phyloP scores from a whole-genome alignment of 2,329 filamentous ascomycete species.

The Aspergillus fischeri region DNA sequence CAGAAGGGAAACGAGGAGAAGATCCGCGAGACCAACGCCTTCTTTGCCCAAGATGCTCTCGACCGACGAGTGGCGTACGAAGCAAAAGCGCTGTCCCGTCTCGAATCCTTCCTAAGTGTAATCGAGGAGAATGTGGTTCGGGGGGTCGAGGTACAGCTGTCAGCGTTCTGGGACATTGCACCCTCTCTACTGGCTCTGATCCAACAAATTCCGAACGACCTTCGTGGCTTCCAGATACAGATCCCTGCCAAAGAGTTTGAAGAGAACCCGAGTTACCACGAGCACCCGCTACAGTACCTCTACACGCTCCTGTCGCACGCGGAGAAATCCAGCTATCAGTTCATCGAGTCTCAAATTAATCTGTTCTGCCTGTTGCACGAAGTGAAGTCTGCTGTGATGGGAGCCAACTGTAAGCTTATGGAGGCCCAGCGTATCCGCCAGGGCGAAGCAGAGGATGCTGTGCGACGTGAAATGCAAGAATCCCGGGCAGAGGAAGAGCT shows the following conservation, averaged over 20 bases:
- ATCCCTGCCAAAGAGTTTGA: slow-evolving; percentile 75
- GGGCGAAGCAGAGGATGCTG: slow-evolving; percentile 41
- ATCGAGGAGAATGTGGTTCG: slow-evolving; percentile 81
- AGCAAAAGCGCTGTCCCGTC: slow-evolving; percentile 66
- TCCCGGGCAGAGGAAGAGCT: slow-evolving; percentile 65
- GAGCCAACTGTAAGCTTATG: slow-evolving; percentile 62
- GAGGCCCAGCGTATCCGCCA: slow-evolving; percentile 59
- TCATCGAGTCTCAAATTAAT: slow-evolving; percentile 92
- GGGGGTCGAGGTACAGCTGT: slow-evolving; percentile 86
- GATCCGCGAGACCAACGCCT: slow-evolving; percentile 69
- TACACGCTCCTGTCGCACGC: slow-evolving; percentile 80
- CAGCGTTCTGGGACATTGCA: slow-evolving; percentile 96
- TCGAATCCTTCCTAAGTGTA: slow-evolving; percentile 70
- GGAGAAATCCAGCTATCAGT: slow-evolving; percentile 91
- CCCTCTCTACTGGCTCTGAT: slow-evolving; percentile 74
- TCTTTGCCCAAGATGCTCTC: slow-evolving; percentile 74
- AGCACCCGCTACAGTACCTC: slow-evolving; percentile 84
- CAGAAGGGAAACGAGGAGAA: slow-evolving; percentile 72
- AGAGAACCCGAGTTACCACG: slow-evolving; percentile 78
- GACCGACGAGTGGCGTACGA: slow-evolving; percentile 69
- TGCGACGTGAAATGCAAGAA: slow-evolving; percentile 48
- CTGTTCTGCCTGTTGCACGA: slow-evolving; percentile 86
- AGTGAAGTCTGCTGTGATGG: slow-evolving; percentile 74
- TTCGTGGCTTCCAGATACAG: slow-evolving; percentile 62
- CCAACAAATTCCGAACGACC: slow-evolving; percentile 66